Conservation (phyloP, 768 basidiomycete species). For the Tricholoma sp. region DNA sequence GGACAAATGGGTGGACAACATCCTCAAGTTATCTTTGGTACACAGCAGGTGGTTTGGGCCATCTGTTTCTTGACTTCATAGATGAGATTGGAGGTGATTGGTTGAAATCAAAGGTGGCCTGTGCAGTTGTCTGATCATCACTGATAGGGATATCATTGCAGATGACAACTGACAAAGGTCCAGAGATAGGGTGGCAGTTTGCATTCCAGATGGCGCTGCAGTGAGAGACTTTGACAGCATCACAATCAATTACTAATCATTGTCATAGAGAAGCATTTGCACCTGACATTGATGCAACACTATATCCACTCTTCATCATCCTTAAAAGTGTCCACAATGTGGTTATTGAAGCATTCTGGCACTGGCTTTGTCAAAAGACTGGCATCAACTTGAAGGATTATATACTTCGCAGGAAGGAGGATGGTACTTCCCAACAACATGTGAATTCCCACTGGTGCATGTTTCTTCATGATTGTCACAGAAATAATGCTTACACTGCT, state of each 20-base stretch:
- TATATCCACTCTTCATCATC: not conserved
- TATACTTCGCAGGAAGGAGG: conserved; percentile 18
- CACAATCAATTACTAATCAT: not conserved
- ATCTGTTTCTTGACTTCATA: conserved; percentile 29
- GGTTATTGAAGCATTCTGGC: conserved; percentile 26
- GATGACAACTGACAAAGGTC: no score
- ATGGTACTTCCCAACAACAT: conserved; percentile 14
- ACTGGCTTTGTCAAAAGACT: conserved; percentile 18
- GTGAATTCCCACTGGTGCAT: not conserved
- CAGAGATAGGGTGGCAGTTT: no score
- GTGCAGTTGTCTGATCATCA: not conserved
- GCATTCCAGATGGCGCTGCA: no score
- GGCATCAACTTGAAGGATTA: conserved; percentile 13
- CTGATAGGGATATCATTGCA: not conserved
- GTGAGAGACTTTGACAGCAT: not conserved
- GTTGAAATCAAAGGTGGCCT: not conserved
- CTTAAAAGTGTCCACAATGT: conserved; percentile 25
- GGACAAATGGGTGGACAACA: conserved; percentile 21
- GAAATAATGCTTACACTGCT: not conserved
- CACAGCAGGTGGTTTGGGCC: conserved; percentile 21
- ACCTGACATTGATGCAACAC: not conserved
- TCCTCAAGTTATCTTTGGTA: conserved; percentile 17
- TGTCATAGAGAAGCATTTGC: not conserved
- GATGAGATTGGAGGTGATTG: not conserved
- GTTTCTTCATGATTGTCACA: no score